Evolutionary conservation across 495 filamentous ascomycete genomes (phyloP).

Genomic region (Penicillium canescens): DNA sequence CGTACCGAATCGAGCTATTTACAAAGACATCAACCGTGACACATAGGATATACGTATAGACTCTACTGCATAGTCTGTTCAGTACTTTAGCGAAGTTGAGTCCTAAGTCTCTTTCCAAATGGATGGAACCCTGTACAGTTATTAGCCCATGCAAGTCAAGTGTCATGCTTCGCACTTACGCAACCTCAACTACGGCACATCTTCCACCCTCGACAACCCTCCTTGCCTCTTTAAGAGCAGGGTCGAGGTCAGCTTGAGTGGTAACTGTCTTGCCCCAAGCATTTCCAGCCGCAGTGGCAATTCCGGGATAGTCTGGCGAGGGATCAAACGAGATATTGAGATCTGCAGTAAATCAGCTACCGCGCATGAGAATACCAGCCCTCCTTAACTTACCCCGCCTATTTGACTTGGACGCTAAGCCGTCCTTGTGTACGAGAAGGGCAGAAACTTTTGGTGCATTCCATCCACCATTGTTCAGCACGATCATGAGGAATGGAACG

Average conservation of each 20-base stretch:
- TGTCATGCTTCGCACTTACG: slow-evolving; percentile 10
- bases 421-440: slow-evolving; percentile 73
- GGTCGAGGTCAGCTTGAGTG: slow-evolving; percentile 9
- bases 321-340: slow-evolving; percentile 82
- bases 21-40: no score
- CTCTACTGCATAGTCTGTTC: no score
- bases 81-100: not conserved
- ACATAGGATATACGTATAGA: no score
- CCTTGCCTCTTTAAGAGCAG: slow-evolving; percentile 11
- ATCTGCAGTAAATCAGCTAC: slow-evolving; percentile 28
- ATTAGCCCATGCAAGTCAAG: not conserved
- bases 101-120: slow-evolving; percentile 19
- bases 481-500: slow-evolving; percentile 85
- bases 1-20: no score
- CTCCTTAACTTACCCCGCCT: slow-evolving; percentile 11
- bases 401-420: slow-evolving; percentile 32
- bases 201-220: slow-evolving; percentile 11
- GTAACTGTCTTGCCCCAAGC: slow-evolving; percentile 23
- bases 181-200: slow-evolving; percentile 25
- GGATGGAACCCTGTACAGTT: slow-evolving; percentile 17
- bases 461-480: slow-evolving; percentile 85
- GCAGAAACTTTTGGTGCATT: slow-evolving; percentile 72
- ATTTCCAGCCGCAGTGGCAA: slow-evolving; percentile 69
- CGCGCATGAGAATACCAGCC: not conserved
- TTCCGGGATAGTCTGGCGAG: slow-evolving; percentile 78